Percentiles rank a stretch among this genome's conserved stretches.
Conservation (phyloP, 2,329 filamentous ascomycete genomes). For the Cytospora piceae region DNA sequence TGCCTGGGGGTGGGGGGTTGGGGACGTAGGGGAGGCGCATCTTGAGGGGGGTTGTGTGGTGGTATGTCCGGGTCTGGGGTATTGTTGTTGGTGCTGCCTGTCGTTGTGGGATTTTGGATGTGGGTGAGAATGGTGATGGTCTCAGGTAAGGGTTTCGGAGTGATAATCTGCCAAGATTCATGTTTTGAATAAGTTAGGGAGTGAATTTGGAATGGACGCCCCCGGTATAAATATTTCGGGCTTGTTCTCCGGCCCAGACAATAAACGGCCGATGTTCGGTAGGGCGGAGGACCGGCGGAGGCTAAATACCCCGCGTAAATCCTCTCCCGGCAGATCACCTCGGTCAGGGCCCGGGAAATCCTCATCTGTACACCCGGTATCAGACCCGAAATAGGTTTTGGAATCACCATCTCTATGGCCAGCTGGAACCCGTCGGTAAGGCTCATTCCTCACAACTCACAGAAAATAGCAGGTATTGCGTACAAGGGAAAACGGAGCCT, state of each 20-base stretch:
- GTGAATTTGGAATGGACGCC: not conserved
- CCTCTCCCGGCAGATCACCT: conserved; percentile 24
- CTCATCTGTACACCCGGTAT: not conserved
- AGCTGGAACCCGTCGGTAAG: no score
- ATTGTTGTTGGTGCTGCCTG: not conserved
- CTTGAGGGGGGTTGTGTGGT: conserved; percentile 34
- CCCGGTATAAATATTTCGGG: not conserved
- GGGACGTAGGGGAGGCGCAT: conserved; percentile 72
- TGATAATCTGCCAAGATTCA: not conserved
- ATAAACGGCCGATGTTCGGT: conserved; percentile 17
- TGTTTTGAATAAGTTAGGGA: not conserved
- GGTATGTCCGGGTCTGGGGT: not conserved
- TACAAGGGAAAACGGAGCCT: not conserved
- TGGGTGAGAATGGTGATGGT: not conserved
- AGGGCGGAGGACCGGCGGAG: not conserved
- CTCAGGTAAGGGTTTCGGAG: not conserved
- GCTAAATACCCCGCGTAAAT: conserved; percentile 22
- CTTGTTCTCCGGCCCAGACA: not conserved
- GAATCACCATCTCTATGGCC: no score
- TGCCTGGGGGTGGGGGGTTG: conserved; percentile 48
- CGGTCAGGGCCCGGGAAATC: conserved; percentile 18
- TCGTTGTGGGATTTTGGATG: not conserved
- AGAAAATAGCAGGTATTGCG: not conserved
- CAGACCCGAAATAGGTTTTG: no score
- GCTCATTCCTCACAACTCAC: not conserved